Conservation (phyloP, 2,329 filamentous ascomycete genomes). For the Ilyonectria destructans region DNA sequence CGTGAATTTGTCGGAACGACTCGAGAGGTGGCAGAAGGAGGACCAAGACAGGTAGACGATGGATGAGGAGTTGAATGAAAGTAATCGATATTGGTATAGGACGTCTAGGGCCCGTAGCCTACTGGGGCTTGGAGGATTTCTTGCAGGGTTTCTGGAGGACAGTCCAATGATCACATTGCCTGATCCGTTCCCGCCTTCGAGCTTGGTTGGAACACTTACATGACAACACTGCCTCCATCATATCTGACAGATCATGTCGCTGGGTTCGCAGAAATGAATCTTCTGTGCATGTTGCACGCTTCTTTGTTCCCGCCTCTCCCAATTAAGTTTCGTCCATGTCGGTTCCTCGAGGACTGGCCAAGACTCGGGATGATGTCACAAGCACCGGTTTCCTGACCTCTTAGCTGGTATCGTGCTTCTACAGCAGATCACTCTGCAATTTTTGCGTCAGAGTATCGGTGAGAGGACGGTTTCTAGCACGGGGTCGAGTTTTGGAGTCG, state of each 20-base stretch:
- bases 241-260: not conserved
- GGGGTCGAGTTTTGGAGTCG: not conserved
- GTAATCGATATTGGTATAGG: not conserved
- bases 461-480: not conserved
- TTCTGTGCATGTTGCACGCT: constrained; percentile 16
- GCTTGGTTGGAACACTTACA: not conserved
- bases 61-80: constrained; percentile 5
- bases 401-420: not conserved
- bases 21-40: constrained; percentile 37
- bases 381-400: constrained; percentile 10
- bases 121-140: not conserved
- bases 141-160: not conserved
- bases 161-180: not conserved
- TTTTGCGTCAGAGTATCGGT: constrained; percentile 4
- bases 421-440: constrained; percentile 8
- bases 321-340: not conserved
- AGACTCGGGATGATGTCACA: constrained; percentile 18
- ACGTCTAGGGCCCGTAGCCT: not conserved
- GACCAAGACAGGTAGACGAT: constrained; percentile 26
- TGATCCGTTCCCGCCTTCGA: not conserved
- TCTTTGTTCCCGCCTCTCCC: not conserved
- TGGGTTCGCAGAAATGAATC: constrained; percentile 7
- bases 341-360: constrained; percentile 8
- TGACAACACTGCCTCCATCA: not conserved
- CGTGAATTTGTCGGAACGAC: constrained; percentile 38